Percentiles rank a stretch among this genome's conserved stretches.
phyloP scores from a whole-genome alignment of 129 eudicot species.

The Flaveria ramosissima region DNA sequence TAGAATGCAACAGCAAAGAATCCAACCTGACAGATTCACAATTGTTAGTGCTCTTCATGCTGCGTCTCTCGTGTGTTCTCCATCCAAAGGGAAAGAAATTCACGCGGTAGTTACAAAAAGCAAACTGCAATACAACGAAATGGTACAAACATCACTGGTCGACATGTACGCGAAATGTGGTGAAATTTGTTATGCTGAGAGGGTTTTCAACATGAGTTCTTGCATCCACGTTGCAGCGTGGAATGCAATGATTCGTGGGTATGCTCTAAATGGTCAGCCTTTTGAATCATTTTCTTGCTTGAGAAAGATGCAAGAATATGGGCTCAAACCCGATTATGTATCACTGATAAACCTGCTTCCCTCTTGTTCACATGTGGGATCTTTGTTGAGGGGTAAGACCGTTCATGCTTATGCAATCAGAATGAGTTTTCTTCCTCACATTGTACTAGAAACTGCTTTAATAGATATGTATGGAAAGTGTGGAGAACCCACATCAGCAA shows the following conservation, averaged over 20 bases:
- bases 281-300: constrained; percentile 50
- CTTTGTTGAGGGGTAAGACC: constrained; percentile 42
- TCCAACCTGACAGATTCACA: constrained; percentile 59
- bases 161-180: constrained; percentile 83
- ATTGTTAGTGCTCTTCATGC: constrained; percentile 54
- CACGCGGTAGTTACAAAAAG: constrained; percentile 51
- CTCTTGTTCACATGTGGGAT: constrained; percentile 62
- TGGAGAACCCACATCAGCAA: constrained; percentile 43
- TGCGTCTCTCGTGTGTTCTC: constrained; percentile 42
- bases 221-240: constrained; percentile 49
- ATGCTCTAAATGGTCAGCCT: constrained; percentile 38
- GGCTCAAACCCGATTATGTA: constrained; percentile 54
- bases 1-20: constrained; percentile 44
- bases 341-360: constrained; percentile 73
- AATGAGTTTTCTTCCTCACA: constrained; percentile 51
- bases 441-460: constrained; percentile 59
- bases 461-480: constrained; percentile 76
- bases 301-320: constrained; percentile 49
- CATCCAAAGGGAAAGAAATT: constrained; percentile 66
- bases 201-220: constrained; percentile 35
- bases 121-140: constrained; percentile 41
- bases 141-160: constrained; percentile 64
- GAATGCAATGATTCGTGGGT: constrained; percentile 74
- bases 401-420: constrained; percentile 61
- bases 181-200: constrained; percentile 56